Evolutionary conservation across 2,329 filamentous ascomycete species (phyloP).

Genomic region (Bisporella sp.): DNA sequence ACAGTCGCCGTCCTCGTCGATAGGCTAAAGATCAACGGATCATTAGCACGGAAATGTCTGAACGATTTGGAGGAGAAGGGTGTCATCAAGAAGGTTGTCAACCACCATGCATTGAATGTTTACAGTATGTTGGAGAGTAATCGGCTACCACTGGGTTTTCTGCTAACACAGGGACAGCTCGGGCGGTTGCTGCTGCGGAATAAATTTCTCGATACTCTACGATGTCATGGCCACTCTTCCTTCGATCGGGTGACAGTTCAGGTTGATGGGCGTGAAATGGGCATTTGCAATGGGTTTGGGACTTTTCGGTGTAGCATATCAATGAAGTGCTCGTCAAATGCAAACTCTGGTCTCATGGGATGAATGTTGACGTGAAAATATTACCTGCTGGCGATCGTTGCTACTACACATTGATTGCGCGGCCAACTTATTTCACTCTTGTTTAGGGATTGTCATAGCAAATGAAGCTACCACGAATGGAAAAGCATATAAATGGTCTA

Average conservation of each 20-base stretch:
- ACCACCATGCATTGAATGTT: slow-evolving; percentile 96
- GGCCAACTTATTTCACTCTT: no score
- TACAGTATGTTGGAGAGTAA: slow-evolving; percentile 62
- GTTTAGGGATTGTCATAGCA: no score
- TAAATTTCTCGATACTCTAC: slow-evolving; percentile 24
- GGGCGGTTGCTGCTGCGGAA: slow-evolving; percentile 49
- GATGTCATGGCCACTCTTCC: slow-evolving; percentile 25
- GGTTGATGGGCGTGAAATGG: slow-evolving; percentile 23
- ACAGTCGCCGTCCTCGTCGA: slow-evolving; percentile 98
- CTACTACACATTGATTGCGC: no score
- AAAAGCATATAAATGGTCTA: no score
- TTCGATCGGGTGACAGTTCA: slow-evolving; percentile 19
- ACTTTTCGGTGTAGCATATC: slow-evolving; percentile 29
- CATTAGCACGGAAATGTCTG: slow-evolving; percentile 83
- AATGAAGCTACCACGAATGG: no score
- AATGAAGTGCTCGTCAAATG: background rate
- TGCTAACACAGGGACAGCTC: slow-evolving; percentile 40
- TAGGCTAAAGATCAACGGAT: slow-evolving; percentile 99
- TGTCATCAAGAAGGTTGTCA: slow-evolving; percentile 95
- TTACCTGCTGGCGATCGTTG: no score
- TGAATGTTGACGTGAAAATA: background rate
- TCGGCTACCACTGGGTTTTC: background rate
- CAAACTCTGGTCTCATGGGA: no score
- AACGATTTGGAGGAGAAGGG: slow-evolving; percentile 96
- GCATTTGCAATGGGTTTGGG: slow-evolving; percentile 27